A percentile compares a stretch with the other conserved stretches of the same genome.
Conservation (phyloP, 768 basidiomycete genomes). For the Dacryopinax primogenitus region DNA sequence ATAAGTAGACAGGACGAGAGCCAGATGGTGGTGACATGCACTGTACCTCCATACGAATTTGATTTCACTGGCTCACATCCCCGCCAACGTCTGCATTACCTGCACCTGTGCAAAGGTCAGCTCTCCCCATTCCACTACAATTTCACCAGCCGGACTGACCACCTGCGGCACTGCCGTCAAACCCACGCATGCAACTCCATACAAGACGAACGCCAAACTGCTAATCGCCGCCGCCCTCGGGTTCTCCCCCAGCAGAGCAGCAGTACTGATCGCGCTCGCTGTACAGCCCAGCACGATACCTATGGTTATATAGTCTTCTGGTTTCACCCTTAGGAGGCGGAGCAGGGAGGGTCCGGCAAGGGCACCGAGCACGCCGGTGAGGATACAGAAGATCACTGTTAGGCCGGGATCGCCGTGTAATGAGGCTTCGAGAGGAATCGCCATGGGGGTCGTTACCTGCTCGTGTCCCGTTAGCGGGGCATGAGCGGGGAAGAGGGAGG, state of each 20-base stretch:
- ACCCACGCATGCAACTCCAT: not conserved
- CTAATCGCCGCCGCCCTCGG: slow-evolving; percentile 1
- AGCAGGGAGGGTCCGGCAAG: not conserved
- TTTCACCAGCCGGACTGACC: not conserved
- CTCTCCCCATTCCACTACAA: not conserved
- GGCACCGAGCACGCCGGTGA: slow-evolving; percentile 1
- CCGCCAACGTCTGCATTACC: not conserved
- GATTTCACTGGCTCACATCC: not conserved
- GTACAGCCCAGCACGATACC: slow-evolving; percentile 2
- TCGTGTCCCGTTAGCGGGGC: not conserved
- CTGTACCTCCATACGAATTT: too few relatives aligned
- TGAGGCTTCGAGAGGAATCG: not conserved
- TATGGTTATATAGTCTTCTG: not conserved
- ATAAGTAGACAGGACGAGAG: too few relatives aligned
- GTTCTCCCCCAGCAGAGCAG: slow-evolving; percentile 1
- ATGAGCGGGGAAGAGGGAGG: not conserved
- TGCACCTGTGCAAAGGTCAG: not conserved
- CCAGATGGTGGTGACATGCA: too few relatives aligned
- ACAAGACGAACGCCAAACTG: slow-evolving; percentile 1
- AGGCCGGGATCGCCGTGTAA: not conserved
- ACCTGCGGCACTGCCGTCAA: not conserved
- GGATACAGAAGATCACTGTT: not conserved
- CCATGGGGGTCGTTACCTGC: slow-evolving; percentile 3
- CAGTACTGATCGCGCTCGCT: not conserved
- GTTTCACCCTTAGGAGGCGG: not conserved